phyloP scores from a whole-genome alignment of 495 filamentous ascomycete species.

The Daldinia decipiens region DNA sequence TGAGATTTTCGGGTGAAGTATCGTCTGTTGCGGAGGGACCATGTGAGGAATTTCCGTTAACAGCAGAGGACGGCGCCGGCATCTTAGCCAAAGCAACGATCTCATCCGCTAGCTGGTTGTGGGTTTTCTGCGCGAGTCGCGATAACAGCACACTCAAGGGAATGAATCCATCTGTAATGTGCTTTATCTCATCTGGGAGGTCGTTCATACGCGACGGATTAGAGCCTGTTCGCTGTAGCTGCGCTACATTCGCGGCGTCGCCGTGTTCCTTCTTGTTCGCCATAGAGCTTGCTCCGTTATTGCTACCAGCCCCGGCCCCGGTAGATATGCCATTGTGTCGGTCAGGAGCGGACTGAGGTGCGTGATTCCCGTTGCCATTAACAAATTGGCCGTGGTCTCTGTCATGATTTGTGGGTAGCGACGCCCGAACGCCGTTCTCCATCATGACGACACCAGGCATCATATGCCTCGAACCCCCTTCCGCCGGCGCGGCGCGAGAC shows the following conservation, averaged over 20 bases:
- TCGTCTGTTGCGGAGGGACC: conserved; percentile 56
- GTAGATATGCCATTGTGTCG: conserved; percentile 32
- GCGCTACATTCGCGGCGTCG: conserved; percentile 36
- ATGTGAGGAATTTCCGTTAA: conserved; percentile 61
- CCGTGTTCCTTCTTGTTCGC: conserved; percentile 42
- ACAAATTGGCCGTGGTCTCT: conserved; percentile 57
- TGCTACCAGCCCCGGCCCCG: conserved; percentile 21
- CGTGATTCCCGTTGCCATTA: conserved; percentile 46
- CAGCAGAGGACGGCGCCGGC: conserved; percentile 57
- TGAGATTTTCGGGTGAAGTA: conserved; percentile 70
- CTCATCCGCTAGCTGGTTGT: conserved; percentile 75
- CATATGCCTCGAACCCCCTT: conserved; percentile 48
- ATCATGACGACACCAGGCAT: conserved; percentile 61
- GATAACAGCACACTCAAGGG: conserved; percentile 75
- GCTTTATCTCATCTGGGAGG: conserved; percentile 77
- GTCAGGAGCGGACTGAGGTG: conserved; percentile 28
- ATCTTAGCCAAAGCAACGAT: conserved; percentile 76
- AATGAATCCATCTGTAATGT: conserved; percentile 80
- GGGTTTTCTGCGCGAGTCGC: conserved; percentile 83
- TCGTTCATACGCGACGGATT: conserved; percentile 56
- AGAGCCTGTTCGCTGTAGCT: conserved; percentile 15
- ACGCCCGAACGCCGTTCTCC: conserved; percentile 61
- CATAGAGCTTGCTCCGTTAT: conserved; percentile 33
- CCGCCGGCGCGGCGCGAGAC: conserved; percentile 49
- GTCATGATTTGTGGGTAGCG: conserved; percentile 61